These are phyloP conservation scores for Camellia oleifera DNA, from an alignment of 179 eudicot genomes.

Conservation along the genomic window DNA sequence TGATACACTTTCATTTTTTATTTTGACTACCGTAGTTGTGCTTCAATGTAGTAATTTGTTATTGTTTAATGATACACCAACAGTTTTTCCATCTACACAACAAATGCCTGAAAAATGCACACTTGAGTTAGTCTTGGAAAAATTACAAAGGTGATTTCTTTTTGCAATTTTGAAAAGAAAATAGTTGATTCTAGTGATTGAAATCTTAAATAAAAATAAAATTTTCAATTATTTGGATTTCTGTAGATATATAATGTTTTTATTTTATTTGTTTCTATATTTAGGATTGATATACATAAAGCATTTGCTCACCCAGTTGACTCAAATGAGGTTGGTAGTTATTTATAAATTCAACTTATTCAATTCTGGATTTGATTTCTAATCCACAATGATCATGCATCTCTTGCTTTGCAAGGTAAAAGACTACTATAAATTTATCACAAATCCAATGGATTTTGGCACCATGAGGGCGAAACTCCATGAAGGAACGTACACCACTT, in stretches of 20 bases:
- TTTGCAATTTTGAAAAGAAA: no score
- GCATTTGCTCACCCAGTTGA: conserved; percentile 60
- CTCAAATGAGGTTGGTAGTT: conserved; percentile 39
- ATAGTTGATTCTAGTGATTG: background rate
- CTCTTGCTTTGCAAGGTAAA: conserved; percentile 31
- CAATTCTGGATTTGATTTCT: background rate
- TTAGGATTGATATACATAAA: conserved; percentile 46
- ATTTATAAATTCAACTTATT: background rate
- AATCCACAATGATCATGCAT: background rate
- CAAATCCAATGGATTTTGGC: conserved; percentile 57
- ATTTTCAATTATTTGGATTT: background rate
- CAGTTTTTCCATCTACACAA: conserved; percentile 1
- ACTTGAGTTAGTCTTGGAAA: conserved; percentile 45
- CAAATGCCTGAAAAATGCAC: conserved; percentile 28
- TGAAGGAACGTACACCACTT: conserved; percentile 40
- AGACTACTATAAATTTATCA: conserved; percentile 39
- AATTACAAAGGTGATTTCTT: conserved; percentile 38
- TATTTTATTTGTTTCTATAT: conserved; percentile 4
- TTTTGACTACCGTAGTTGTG: background rate
- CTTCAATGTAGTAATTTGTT: no score
- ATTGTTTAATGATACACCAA: background rate
- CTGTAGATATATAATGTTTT: background rate
- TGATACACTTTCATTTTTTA: background rate
- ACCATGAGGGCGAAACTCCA: conserved; percentile 64
- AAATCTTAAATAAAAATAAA: background rate